phyloP scores from a whole-genome alignment of 1,284 basidiomycete species.

The Cryptococcus sp. region DNA sequence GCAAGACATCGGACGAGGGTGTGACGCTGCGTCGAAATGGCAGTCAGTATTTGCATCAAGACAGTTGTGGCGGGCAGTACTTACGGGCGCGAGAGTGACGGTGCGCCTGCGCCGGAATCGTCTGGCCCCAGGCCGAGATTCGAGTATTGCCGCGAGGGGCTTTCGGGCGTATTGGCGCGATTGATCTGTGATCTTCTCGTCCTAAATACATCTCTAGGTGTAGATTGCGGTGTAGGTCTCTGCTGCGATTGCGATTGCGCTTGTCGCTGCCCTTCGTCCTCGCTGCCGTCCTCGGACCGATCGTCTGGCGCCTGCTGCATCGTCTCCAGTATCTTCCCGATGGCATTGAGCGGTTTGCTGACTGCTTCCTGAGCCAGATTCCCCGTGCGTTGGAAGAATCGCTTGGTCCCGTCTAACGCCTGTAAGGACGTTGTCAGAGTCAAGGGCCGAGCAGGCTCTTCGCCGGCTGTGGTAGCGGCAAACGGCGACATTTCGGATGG shows the following conservation, averaged over 20 bases:
- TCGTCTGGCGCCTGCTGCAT: constrained; percentile 59
- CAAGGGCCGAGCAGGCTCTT: constrained; percentile 79
- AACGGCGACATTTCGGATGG: constrained; percentile 43
- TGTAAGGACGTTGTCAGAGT: constrained; percentile 64
- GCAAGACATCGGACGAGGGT: constrained; percentile 23
- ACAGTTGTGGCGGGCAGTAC: constrained; percentile 15
- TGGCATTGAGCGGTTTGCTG: constrained; percentile 80
- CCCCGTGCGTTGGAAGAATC: constrained; percentile 81
- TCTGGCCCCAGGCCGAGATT: constrained; percentile 12
- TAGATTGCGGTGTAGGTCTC: constrained; percentile 3
- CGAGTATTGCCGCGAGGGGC: constrained; percentile 14
- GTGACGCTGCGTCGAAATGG: constrained; percentile 27
- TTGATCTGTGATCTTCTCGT: constrained; percentile 8
- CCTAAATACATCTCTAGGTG: constrained; percentile 19
- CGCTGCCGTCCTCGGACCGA: constrained; percentile 24
- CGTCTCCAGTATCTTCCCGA: constrained; percentile 73
- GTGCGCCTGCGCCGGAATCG: constrained; percentile 8
- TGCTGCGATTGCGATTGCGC: background rate
- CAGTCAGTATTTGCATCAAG: no score
- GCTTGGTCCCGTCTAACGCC: constrained; percentile 70
- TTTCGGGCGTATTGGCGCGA: constrained; percentile 20
- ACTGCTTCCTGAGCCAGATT: constrained; percentile 66
- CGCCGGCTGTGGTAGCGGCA: constrained; percentile 58
- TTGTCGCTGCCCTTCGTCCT: constrained; percentile 1
- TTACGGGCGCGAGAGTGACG: constrained; percentile 28